These are phyloP conservation scores for Skeletonema marinoi DNA, from an alignment of 108 stramenopile species.

Conservation along the genomic window DNA sequence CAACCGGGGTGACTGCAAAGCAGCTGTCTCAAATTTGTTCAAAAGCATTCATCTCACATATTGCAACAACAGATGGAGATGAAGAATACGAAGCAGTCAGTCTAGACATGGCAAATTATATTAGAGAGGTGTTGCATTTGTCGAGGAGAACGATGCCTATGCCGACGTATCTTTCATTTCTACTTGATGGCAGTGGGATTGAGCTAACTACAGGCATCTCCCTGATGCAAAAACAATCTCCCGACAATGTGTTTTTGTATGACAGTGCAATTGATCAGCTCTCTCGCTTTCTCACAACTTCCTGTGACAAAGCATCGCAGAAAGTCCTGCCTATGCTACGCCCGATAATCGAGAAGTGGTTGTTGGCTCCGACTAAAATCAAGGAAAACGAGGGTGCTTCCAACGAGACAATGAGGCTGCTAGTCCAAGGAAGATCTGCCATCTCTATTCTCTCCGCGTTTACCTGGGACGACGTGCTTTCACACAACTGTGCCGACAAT, in stretches of 20 bases:
- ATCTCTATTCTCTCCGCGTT: slow-evolving; percentile 44
- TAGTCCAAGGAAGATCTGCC: slow-evolving; percentile 37
- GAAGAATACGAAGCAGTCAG: slow-evolving; percentile 7
- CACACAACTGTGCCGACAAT: background rate
- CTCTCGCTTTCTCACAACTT: slow-evolving; percentile 26
- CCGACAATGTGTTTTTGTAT: slow-evolving; percentile 24
- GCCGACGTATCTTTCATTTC: slow-evolving; percentile 61
- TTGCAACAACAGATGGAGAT: slow-evolving; percentile 3
- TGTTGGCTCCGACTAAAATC: slow-evolving; percentile 3
- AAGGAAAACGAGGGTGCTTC: background rate
- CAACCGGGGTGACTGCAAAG: slow-evolving; percentile 31
- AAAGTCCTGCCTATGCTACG: slow-evolving; percentile 39
- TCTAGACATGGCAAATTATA: slow-evolving; percentile 37
- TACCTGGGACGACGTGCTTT: slow-evolving; percentile 32
- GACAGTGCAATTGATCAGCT: slow-evolving; percentile 30
- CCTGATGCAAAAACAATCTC: background rate
- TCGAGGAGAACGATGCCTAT: slow-evolving; percentile 66
- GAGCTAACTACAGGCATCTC: slow-evolving; percentile 13
- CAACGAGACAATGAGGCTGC: slow-evolving; percentile 11
- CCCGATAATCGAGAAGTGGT: slow-evolving; percentile 38
- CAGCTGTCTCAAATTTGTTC: slow-evolving; percentile 51
- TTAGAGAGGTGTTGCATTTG: slow-evolving; percentile 52
- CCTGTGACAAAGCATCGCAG: slow-evolving; percentile 18
- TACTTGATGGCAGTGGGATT: slow-evolving; percentile 52
- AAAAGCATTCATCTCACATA: slow-evolving; percentile 12